Conservation (phyloP, 768 basidiomycete species). For the Mycena indigotica region DNA sequence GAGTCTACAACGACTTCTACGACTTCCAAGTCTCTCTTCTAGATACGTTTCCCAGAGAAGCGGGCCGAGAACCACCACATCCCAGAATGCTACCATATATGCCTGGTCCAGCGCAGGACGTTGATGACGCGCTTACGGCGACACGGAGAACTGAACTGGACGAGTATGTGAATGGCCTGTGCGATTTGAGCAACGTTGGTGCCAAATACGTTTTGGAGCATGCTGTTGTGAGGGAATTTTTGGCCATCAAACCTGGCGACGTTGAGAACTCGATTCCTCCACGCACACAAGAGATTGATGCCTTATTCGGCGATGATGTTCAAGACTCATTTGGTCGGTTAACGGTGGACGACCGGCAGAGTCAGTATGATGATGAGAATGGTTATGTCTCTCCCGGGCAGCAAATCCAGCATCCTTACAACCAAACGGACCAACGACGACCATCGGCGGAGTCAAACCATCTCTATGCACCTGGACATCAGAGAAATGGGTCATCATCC, state of each 20-base stretch:
- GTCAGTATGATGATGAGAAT: conserved; percentile 63
- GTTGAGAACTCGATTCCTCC: conserved; percentile 69
- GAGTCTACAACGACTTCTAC: conserved; percentile 97
- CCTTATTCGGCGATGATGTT: conserved; percentile 49
- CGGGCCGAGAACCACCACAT: conserved; percentile 70
- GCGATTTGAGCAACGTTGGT: conserved; percentile 64
- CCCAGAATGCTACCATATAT: conserved; percentile 90
- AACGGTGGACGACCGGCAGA: conserved; percentile 44
- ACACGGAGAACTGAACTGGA: conserved; percentile 82
- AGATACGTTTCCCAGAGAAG: conserved; percentile 86
- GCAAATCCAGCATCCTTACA: conserved; percentile 43
- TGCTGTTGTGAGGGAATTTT: conserved; percentile 77
- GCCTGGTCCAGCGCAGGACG: conserved; percentile 89
- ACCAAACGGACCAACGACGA: conserved; percentile 35
- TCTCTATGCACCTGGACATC: conserved; percentile 45
- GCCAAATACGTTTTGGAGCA: conserved; percentile 83
- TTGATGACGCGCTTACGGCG: conserved; percentile 83
- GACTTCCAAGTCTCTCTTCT: conserved; percentile 93
- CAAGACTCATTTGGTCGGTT: conserved; percentile 55
- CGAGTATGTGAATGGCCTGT: conserved; percentile 82
- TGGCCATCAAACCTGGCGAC: conserved; percentile 85
- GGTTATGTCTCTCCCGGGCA: no score
- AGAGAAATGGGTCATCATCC: conserved; percentile 51
- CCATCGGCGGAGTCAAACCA: conserved; percentile 43
- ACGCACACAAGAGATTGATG: conserved; percentile 58